Conservation (phyloP, 768 basidiomycete genomes). For the Kwoniella bestiolae region DNA sequence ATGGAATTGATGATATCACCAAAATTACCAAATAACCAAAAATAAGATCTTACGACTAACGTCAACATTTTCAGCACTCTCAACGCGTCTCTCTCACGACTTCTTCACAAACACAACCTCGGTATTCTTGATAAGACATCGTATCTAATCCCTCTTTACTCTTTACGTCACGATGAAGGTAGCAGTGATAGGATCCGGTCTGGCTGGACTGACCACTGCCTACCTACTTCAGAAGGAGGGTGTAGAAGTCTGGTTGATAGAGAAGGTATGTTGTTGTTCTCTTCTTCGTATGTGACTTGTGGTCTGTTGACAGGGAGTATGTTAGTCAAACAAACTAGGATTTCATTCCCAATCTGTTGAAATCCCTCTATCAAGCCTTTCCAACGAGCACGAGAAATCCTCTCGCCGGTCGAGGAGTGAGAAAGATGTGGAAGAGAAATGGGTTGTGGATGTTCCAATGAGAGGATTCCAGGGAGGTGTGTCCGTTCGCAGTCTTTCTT, state of each 20-base stretch:
- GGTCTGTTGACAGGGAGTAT: neutral
- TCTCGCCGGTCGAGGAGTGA: conserved; percentile 6
- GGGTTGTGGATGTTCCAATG: conserved; percentile 78
- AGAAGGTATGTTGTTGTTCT: conserved; percentile 64
- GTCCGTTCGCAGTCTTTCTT: too few relatives aligned
- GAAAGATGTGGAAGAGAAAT: conserved; percentile 30
- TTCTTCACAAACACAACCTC: too few relatives aligned
- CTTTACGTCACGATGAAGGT: conserved; percentile 54
- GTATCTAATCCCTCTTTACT: neutral
- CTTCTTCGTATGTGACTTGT: neutral
- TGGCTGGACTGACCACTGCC: conserved; percentile 73
- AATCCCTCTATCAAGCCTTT: conserved; percentile 35
- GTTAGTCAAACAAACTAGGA: conserved; percentile 66
- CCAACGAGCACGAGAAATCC: conserved; percentile 37
- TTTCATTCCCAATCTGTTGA: conserved; percentile 67
- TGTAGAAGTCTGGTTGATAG: conserved; percentile 73
- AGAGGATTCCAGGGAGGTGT: conserved; percentile 77
- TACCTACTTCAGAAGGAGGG: conserved; percentile 64
- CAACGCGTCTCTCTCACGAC: too few relatives aligned
- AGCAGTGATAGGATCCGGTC: conserved; percentile 72
- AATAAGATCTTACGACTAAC: too few relatives aligned
- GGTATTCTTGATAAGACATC: neutral
- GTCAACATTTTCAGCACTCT: too few relatives aligned
- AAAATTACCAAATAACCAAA: too few relatives aligned
- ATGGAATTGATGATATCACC: too few relatives aligned